Evolutionary conservation across 352 stramenopile species (phyloP).

Genomic region (Globisporangium abappressorium): DNA sequence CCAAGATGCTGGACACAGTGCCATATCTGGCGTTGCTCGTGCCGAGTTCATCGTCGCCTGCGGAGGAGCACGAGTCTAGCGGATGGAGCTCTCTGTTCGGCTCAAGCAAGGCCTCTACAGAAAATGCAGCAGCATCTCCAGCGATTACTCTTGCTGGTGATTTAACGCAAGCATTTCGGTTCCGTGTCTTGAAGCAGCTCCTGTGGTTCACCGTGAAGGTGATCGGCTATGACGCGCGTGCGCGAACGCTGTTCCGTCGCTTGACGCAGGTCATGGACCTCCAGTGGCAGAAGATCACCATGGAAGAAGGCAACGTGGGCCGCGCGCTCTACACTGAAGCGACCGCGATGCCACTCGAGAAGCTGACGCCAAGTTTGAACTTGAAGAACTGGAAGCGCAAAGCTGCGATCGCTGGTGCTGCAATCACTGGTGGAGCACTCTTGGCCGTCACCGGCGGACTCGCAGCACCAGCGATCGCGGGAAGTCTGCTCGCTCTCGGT

Average conservation of each 20-base stretch:
- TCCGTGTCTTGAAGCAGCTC: constrained; percentile 62
- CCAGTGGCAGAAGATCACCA: constrained; percentile 50
- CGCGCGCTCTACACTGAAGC: constrained; percentile 65
- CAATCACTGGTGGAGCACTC: constrained; percentile 61
- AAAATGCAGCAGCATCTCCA: not conserved
- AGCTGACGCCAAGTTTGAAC: constrained; percentile 50
- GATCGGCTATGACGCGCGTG: constrained; percentile 73
- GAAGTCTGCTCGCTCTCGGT: constrained; percentile 59
- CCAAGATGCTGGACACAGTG: constrained; percentile 40
- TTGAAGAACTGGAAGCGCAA: constrained; percentile 81
- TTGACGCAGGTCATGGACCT: constrained; percentile 47
- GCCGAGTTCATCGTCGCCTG: constrained; percentile 17
- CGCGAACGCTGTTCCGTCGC: constrained; percentile 47
- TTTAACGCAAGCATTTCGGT: constrained; percentile 36
- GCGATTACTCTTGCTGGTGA: constrained; percentile 10
- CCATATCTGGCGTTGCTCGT: constrained; percentile 65
- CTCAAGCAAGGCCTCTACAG: not conserved
- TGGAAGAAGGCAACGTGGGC: constrained; percentile 63
- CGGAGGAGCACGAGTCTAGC: not conserved
- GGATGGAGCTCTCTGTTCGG: constrained; percentile 9
- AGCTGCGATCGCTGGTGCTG: constrained; percentile 60
- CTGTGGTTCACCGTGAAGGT: constrained; percentile 80
- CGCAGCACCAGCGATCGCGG: constrained; percentile 59
- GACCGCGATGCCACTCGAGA: constrained; percentile 63
- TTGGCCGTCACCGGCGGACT: constrained; percentile 72